Base-by-base conservation (phyloP, 495 filamentous ascomycete genomes). In the Extremus antarcticus region DNA sequence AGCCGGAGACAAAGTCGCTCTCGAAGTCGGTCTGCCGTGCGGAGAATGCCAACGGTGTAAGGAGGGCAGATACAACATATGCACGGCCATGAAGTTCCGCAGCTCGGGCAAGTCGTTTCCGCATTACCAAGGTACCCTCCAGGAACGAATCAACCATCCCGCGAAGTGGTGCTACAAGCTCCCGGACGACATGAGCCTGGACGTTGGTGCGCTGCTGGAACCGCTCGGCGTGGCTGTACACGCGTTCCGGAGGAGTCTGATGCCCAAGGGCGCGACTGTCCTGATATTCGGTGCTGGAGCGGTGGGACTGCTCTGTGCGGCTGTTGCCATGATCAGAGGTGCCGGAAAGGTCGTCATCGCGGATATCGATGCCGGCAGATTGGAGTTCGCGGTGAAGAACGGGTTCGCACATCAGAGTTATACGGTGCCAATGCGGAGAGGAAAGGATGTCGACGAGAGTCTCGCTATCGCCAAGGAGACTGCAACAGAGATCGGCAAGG, bases 11-110 rank as follows among this genome's bases (percentile, higher is more conserved):
- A 78, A 78, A 23, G 86, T 92, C n/a, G 86, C 85, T 0, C 73
- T 92, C 17, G 87, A 92, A 72, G 85, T 88, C 62, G 86, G 86
- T n/a, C 69, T 87, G 9, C 86, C 87, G n/a, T 94, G 88, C 64
- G 76, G 76, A 23, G 60, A 72, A 43, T 94, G 88, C 66, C 71
- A 75, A 8, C 70, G 83, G 21, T 94, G 88, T 66, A 60, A 61
- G 19, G 72, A 74, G 43, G 85, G 84, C 23, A 75, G 87, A 50
- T 92, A 94, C 68, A 95, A 94, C 68, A 86, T 95, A 71, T 95
- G 88, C 75, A 73, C 75, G n/a, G 68, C 71, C 10, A 84, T 95
- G 79, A 74, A 72, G 47, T 95, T 94, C 70, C 74, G 87, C 46
- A 84, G 81, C 64, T 87, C 82, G 46, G 88, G 88, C 16, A 90